phyloP scores from a whole-genome alignment of 257 asterid genomes.

The Solanum megistacrolobum region DNA sequence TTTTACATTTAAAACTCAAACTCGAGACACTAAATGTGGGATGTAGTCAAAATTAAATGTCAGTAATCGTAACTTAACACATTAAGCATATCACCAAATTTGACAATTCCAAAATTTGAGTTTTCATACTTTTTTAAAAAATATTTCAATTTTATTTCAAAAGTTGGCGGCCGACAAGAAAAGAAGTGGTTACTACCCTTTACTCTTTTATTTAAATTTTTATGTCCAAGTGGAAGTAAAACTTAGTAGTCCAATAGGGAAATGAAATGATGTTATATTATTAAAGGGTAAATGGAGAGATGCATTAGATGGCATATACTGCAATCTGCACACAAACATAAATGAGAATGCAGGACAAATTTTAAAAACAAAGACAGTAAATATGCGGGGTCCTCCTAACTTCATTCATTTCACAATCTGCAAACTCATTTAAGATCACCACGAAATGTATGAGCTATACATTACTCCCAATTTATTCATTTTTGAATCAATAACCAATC shows the following conservation, averaged over 20 bases:
- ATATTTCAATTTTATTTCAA: too few species aligned
- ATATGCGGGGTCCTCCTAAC: constrained; percentile 12
- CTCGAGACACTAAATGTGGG: background rate
- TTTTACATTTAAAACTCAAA: background rate
- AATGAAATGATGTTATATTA: background rate
- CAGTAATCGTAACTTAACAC: background rate
- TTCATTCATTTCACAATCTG: constrained; percentile 19
- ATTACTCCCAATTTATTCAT: background rate
- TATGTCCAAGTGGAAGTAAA: background rate
- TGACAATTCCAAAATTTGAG: background rate
- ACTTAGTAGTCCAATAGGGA: background rate
- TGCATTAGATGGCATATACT: background rate
- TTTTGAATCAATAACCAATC: background rate
- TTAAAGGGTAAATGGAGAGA: background rate
- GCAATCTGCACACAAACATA: background rate
- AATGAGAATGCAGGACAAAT: constrained; percentile 10
- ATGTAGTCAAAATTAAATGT: background rate
- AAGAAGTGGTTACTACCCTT: too few species aligned
- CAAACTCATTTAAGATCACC: constrained; percentile 16
- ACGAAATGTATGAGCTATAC: constrained; percentile 15
- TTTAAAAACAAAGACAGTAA: constrained; percentile 4
- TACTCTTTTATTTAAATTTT: background rate
- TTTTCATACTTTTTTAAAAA: background rate
- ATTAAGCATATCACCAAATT: background rate
- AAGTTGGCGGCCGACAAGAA: too few species aligned